These are phyloP conservation scores for Backusella tuberculispora DNA, from an alignment of 192 early-diverging fungal genomes.

Conservation along the genomic window DNA sequence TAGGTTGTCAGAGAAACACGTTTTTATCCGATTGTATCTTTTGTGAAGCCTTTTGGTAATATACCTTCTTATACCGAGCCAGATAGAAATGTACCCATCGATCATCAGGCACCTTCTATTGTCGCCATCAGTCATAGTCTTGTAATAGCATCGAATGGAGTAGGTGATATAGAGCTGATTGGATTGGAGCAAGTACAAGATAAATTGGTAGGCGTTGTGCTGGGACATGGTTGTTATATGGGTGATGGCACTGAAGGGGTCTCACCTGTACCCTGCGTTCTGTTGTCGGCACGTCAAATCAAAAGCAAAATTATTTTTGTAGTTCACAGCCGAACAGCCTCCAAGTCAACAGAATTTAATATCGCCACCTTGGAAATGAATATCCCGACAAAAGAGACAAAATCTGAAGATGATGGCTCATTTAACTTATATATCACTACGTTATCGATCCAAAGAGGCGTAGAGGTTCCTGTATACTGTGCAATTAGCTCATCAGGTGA, in stretches of 20 bases:
- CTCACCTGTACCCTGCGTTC: conserved; percentile 38
- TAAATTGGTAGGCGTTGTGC: background rate
- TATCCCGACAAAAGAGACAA: conserved; percentile 9
- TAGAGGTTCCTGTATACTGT: conserved; percentile 58
- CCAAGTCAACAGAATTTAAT: conserved; percentile 21
- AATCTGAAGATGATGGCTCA: background rate
- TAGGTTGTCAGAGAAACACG: conserved; percentile 7
- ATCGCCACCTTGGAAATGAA: conserved; percentile 23
- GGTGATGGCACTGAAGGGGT: conserved; percentile 36
- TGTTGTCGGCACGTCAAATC: conserved; percentile 37
- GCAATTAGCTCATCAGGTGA: conserved; percentile 42
- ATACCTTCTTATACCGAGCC: conserved; percentile 38
- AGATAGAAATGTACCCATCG: conserved; percentile 9
- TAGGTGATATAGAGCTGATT: conserved; percentile 39
- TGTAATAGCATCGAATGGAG: conserved; percentile 40
- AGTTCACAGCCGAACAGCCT: conserved; percentile 17
- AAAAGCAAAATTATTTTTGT: conserved; percentile 32
- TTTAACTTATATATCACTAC: conserved; percentile 13
- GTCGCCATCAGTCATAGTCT: conserved; percentile 28
- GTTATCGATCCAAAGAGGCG: conserved; percentile 49
- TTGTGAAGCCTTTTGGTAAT: conserved; percentile 20
- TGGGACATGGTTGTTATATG: conserved; percentile 19
- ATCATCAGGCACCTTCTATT: conserved; percentile 40
- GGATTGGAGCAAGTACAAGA: conserved; percentile 22
- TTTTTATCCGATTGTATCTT: conserved; percentile 12